A percentile compares a stretch with the other conserved stretches of the same genome.
Evolutionary conservation across 139 green algal genomes (phyloP).

Genomic region (Tetradesmus lagerheimii): DNA sequence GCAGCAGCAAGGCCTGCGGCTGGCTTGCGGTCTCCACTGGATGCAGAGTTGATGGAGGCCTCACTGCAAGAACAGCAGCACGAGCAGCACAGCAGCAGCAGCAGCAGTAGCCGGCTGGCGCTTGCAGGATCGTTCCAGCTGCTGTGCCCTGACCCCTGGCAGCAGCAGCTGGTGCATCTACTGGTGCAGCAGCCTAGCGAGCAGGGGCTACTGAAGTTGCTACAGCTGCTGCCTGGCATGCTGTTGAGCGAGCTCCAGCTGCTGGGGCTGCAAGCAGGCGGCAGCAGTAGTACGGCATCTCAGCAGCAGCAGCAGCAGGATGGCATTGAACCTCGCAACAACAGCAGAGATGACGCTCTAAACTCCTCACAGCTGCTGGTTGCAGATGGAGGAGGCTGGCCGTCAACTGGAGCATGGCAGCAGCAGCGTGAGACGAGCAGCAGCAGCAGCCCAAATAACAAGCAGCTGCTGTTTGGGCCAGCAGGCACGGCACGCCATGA

Average conservation of each 20-base stretch:
- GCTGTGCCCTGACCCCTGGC: neutral
- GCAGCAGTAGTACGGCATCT: too few relatives aligned
- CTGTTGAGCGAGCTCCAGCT: neutral
- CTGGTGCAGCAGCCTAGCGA: conserved; percentile 4
- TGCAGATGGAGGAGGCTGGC: neutral
- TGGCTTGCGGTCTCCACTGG: neutral
- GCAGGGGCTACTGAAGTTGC: neutral
- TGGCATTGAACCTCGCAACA: neutral
- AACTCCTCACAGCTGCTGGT: neutral
- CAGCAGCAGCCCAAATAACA: neutral
- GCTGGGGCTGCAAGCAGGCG: neutral
- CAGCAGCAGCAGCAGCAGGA: conserved; percentile 18
- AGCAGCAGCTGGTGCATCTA: conserved; percentile 20
- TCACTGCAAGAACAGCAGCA: neutral
- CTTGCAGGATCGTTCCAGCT: neutral
- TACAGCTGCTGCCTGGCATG: conserved; percentile 24
- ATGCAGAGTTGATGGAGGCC: neutral
- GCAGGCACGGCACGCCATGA: neutral
- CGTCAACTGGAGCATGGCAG: neutral
- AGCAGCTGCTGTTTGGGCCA: neutral
- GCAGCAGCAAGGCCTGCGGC: conserved; percentile 15
- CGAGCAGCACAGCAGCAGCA: conserved; percentile 3
- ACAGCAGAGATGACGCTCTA: too few relatives aligned
- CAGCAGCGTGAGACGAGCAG: neutral
- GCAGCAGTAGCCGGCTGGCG: neutral